phyloP scores from a whole-genome alignment of 352 stramenopile species.

The Peronospora farinosa region DNA sequence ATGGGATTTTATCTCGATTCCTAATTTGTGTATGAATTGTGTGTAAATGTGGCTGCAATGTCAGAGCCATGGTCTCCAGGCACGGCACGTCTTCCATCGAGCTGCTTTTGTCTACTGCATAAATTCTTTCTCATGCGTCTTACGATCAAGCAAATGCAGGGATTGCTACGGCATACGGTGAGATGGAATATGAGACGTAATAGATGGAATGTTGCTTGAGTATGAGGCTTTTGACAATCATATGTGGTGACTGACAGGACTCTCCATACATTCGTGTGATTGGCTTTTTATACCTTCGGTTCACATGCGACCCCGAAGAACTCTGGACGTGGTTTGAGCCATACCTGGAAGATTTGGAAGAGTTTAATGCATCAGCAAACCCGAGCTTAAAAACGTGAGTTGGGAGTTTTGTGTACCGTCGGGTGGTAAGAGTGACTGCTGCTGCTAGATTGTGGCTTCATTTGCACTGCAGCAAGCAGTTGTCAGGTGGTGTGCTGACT shows the following conservation, averaged over 20 bases:
- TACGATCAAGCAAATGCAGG: slow-evolving; percentile 94
- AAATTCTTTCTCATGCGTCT: slow-evolving; percentile 95
- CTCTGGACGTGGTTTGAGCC: slow-evolving; percentile 93
- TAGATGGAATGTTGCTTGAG: no score
- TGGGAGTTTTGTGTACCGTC: slow-evolving; percentile 2
- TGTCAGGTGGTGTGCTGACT: slow-evolving; percentile 5
- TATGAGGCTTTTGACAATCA: no score
- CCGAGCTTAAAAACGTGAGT: slow-evolving; percentile 71
- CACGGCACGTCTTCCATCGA: slow-evolving; percentile 88
- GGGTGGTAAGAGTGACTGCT: slow-evolving; percentile 32
- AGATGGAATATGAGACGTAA: neutral
- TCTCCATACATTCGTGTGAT: slow-evolving; percentile 94
- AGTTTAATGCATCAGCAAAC: slow-evolving; percentile 86
- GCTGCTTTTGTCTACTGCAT: slow-evolving; percentile 95
- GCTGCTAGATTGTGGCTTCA: slow-evolving; percentile 10
- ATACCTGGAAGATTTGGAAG: slow-evolving; percentile 94
- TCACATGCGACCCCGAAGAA: slow-evolving; percentile 88
- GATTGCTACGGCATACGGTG: slow-evolving; percentile 88
- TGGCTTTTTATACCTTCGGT: slow-evolving; percentile 97
- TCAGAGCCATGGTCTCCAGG: slow-evolving; percentile 89
- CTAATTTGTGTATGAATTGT: no score
- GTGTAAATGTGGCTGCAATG: no score
- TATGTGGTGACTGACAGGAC: slow-evolving; percentile 49
- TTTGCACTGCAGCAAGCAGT: slow-evolving; percentile 20
- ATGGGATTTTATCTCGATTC: no score